Evolutionary conservation across 257 asterid genomes (phyloP).

Genomic region (Solanum sejunctum): DNA sequence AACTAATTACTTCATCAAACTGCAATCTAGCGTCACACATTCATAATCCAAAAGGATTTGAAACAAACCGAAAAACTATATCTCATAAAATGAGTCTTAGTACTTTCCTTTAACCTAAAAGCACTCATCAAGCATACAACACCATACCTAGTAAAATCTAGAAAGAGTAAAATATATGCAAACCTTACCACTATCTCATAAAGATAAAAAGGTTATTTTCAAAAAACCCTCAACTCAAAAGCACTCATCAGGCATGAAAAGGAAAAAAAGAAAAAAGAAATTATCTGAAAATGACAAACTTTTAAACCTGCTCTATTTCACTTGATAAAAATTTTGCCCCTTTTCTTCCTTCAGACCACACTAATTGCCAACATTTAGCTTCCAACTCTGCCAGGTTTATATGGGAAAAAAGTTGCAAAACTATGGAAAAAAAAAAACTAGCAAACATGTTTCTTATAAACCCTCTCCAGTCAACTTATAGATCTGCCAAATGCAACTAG

Average conservation of each 20-base stretch:
- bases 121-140: background rate
- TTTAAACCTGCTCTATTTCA: background rate
- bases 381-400: background rate
- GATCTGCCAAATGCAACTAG: background rate
- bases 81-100: background rate
- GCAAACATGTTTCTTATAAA: slow-evolving; percentile 1
- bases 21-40: no score
- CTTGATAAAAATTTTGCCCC: background rate
- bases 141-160: no score
- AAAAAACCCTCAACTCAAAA: no score
- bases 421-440: background rate
- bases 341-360: background rate
- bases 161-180: no score
- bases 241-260: background rate
- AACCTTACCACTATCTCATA: no score
- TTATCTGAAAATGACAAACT: background rate
- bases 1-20: no score
- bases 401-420: background rate
- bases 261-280: background rate
- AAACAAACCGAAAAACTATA: background rate
- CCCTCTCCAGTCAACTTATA: background rate
- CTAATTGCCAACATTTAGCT: background rate
- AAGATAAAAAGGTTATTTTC: no score
- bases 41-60: background rate
- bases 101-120: background rate